Evolutionary conservation across 2,329 filamentous ascomycete species (phyloP).

Genomic region (Cladophialophora bantiana): DNA sequence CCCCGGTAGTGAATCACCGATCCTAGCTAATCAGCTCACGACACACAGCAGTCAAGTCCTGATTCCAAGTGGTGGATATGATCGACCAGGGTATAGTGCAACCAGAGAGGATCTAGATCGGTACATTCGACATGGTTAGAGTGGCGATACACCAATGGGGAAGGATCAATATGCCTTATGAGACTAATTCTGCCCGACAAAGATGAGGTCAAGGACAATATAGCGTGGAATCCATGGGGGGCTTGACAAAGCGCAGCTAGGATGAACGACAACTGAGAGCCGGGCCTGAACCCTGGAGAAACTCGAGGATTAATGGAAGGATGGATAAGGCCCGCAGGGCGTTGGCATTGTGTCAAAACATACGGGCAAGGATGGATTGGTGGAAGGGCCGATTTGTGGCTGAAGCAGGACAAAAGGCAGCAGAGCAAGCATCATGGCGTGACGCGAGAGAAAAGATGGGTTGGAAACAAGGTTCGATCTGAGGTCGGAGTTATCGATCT

Average conservation of each 20-base stretch:
- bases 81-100: not conserved
- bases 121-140: not conserved
- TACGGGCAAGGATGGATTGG: not conserved
- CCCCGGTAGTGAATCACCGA: not conserved
- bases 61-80: not conserved
- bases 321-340: not conserved
- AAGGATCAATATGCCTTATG: not conserved
- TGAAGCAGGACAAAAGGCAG: constrained; percentile 11
- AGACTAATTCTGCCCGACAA: not conserved
- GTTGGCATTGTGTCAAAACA: constrained; percentile 1
- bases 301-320: not conserved
- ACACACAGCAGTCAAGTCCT: not conserved
- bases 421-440: constrained; percentile 6
- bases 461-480: constrained; percentile 21
- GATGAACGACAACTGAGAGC: not conserved
- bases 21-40: constrained; percentile 1
- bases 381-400: constrained; percentile 7
- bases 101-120: not conserved
- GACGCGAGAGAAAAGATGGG: not conserved
- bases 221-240: constrained; percentile 3
- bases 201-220: not conserved
- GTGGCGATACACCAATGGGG: not conserved
- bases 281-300: not conserved
- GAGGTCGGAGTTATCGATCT: constrained; percentile 11
- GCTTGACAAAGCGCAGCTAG: not conserved